Evolutionary conservation across 257 asterid genomes (phyloP).

Genomic region (Solanum virginianum): DNA sequence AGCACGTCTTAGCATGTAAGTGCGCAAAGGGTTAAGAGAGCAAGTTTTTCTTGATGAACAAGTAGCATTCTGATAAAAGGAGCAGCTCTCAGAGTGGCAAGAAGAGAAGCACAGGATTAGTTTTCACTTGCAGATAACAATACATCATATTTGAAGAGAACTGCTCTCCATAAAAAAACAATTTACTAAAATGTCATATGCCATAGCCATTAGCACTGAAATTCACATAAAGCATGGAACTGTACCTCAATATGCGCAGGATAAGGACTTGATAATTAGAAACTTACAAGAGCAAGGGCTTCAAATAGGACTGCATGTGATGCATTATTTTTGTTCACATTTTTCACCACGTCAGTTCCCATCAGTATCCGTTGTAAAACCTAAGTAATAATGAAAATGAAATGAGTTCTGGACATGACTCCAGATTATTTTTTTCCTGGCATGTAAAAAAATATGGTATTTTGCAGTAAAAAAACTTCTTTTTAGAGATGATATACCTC

Average conservation of each 20-base stretch:
- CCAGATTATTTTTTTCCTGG: neutral
- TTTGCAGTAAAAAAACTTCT: neutral
- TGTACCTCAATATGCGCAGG: neutral
- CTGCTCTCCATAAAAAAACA: neutral
- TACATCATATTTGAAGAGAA: neutral
- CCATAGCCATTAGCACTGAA: neutral
- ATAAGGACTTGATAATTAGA: neutral
- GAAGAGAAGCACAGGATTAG: neutral
- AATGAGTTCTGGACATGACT: neutral
- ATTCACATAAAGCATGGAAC: neutral
- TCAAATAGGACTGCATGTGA: conserved; percentile 99
- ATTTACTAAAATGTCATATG: neutral
- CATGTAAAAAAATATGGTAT: neutral
- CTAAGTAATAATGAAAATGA: conserved; percentile 21
- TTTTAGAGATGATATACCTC: conserved; percentile 43
- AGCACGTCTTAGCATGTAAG: neutral
- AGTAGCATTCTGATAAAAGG: neutral
- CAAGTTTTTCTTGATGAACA: neutral
- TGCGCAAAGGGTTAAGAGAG: neutral
- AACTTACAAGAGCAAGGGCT: conserved; percentile 96
- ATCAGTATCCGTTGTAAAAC: conserved; percentile 92
- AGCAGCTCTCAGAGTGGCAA: neutral
- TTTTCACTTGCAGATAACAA: neutral
- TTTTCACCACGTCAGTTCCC: conserved; percentile 99
- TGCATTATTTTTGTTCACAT: conserved; percentile 99